Evolutionary conservation across 2,329 filamentous ascomycete species (phyloP), one percentile per base, ranked within the genome.

Genomic region (Colletotrichum plurivorum): DNA sequence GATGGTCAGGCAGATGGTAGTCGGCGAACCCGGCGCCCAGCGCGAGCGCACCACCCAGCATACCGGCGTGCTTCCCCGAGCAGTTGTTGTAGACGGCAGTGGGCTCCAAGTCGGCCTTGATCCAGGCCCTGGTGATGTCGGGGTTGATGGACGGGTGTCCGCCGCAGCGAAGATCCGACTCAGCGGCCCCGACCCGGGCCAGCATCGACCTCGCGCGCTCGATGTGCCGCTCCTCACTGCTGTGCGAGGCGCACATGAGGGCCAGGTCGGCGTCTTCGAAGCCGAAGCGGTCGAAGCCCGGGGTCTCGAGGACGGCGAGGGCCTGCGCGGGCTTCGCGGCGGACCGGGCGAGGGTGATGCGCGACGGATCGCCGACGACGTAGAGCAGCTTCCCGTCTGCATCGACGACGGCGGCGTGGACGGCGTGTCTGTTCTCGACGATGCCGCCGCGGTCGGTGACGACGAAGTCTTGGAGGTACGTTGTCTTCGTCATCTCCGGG

Each of bases 171-270:
- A 85, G 75, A 61, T 84, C 74, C 1, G 58, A 49, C 63, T 86
- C 82, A 0, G 57, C 27, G 0, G 76, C 78, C 0, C 70, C 65
- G 2, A 78, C 74, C 55, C 79, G 82, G 5, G 18, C 68, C 5
- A 86, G 71, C 76, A 86, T 85, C 0, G 16, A 48, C 6, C 69
- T 73, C 2, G 82, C 79, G 2, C 81, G 81, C 0, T 65, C 13
- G 27, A 84, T 71, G 61, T 85, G 84, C 12, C 75, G 69, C 0
- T 80, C 76, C 70, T 86, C 83, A 60, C 80, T 80, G 69, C 72
- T 85, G 67, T 86, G 83, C 0, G 84, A 86, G 3, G 83, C 82
- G 65, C 84, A 85, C 76, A 84, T 82, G 1, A 86, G 73, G 0
- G 83, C 84, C 2, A 86, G 69, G 41, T 86, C 84, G 3, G 74